Evolutionary conservation across 2,329 filamentous ascomycete species (phyloP).

Genomic region (Paraphoma chrysanthemicola): DNA sequence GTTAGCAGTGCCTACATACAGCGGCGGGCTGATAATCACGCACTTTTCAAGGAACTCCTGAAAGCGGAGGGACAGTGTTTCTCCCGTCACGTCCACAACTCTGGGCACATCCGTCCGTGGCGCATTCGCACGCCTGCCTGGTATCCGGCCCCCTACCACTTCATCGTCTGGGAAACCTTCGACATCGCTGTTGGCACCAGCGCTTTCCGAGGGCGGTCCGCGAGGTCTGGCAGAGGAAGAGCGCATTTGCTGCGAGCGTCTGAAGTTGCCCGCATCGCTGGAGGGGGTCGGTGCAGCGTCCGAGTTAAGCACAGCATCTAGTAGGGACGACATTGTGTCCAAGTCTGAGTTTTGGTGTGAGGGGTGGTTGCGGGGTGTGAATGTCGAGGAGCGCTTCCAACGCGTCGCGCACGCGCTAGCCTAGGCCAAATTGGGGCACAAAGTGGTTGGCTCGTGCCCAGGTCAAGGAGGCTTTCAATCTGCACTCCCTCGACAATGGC

Average conservation of each 20-base stretch:
- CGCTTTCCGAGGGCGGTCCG: constrained; percentile 60
- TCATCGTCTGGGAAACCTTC: constrained; percentile 69
- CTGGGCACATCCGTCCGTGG: constrained; percentile 68
- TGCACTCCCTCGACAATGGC: too few relatives aligned
- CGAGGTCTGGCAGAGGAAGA: constrained; percentile 64
- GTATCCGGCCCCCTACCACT: constrained; percentile 60
- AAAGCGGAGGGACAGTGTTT: constrained; percentile 77
- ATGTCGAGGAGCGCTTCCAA: constrained; percentile 16
- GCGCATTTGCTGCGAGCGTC: constrained; percentile 48
- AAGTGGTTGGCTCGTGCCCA: constrained; percentile 20
- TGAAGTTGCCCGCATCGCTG: constrained; percentile 44
- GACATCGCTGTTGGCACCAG: constrained; percentile 61
- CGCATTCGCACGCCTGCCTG: constrained; percentile 44
- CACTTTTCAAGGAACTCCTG: constrained; percentile 81
- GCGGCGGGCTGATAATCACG: constrained; percentile 24
- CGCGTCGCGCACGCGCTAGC: constrained; percentile 31
- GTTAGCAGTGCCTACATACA: constrained; percentile 12
- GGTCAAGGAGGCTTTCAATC: not conserved
- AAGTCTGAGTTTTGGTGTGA: constrained; percentile 5
- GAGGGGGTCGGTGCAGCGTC: constrained; percentile 51
- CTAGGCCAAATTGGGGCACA: constrained; percentile 19
- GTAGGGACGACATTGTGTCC: constrained; percentile 58
- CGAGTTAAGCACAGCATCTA: constrained; percentile 59
- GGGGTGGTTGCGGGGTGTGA: constrained; percentile 3
- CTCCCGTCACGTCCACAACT: constrained; percentile 78